Conservation (phyloP, 2,329 filamentous ascomycete genomes). For the Colletotrichum musicola region DNA sequence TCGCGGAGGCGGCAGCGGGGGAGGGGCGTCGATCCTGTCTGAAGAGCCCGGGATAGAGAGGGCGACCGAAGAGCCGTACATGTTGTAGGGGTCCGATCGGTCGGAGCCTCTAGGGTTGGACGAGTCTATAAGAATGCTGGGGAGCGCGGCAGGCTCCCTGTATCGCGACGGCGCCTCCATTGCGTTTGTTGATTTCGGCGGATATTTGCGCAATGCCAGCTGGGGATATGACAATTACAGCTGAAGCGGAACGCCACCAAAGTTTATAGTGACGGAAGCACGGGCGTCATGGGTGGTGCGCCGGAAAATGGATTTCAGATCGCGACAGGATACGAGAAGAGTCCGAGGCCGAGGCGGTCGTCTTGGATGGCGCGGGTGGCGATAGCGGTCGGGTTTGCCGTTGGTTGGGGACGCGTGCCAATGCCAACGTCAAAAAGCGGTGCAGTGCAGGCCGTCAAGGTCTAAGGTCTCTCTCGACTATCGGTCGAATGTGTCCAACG, state of each 20-base stretch:
- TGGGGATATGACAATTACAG: slow-evolving; percentile 21
- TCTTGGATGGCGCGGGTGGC: slow-evolving; percentile 31
- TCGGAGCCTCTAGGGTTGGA: slow-evolving; percentile 44
- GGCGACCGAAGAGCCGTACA: slow-evolving; percentile 48
- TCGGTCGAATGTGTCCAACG: slow-evolving; percentile 4
- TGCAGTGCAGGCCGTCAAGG: slow-evolving; percentile 11
- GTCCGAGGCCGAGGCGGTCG: slow-evolving; percentile 33
- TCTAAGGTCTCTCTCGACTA: slow-evolving; percentile 8
- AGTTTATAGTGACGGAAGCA: slow-evolving; percentile 36
- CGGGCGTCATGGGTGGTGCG: slow-evolving; percentile 37
- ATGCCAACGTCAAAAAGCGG: slow-evolving; percentile 7
- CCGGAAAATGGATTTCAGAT: slow-evolving; percentile 8
- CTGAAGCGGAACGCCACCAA: slow-evolving; percentile 33
- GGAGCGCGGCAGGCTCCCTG: slow-evolving; percentile 48
- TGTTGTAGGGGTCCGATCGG: slow-evolving; percentile 49
- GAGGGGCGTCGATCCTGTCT: slow-evolving; percentile 52
- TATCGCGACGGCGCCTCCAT: slow-evolving; percentile 55
- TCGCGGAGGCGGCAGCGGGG: slow-evolving; percentile 61
- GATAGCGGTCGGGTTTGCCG: slow-evolving; percentile 30
- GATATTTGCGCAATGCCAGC: slow-evolving; percentile 31
- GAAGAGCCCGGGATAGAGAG: slow-evolving; percentile 58
- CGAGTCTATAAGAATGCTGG: slow-evolving; percentile 52
- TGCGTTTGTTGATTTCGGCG: slow-evolving; percentile 21
- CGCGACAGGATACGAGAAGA: slow-evolving; percentile 29
- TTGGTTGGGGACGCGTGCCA: slow-evolving; percentile 20